Base-by-base conservation (phyloP, 108 stramenopile genomes). In the Pinguiococcus pyrenoidosus region DNA sequence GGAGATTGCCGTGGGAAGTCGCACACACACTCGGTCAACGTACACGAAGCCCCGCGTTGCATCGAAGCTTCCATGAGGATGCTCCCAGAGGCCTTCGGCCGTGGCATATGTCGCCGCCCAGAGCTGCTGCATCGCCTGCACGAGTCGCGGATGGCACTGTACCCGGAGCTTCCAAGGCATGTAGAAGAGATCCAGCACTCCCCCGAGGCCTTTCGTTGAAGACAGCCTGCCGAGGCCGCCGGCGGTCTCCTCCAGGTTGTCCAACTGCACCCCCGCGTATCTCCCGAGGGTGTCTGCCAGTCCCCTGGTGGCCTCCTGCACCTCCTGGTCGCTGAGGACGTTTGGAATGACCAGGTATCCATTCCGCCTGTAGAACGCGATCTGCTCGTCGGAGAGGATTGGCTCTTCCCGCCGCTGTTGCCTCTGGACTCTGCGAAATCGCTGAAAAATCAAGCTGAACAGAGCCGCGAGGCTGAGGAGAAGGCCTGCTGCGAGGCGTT, bases 101-200 rank as follows among this genome's bases (percentile, higher is more conserved):
- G 30, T 50, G 2, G n/a, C 52, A 30, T 82, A 83, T 13, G 77
- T 62, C 17, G 75, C 79, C 22, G 62, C 51, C 89, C 85, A 90
- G 17, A 90, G 62, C 46, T 83, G 73, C 16, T 58, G 52, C 2
- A 85, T 82, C 36, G 72, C 68, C 12, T 25, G 28, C 55, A 84
- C 80, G 4, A 90, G 56, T 14, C 50, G 37, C 9, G 27, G 17
- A 38, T 72, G 22, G 59, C 68, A 44, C 77, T 77, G 70, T 29
- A 91, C 66, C 25, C 67, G 53, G 47, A 85, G 51, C 60, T 87
- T 84, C 84, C 85, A 91, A 26, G 67, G 55, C 4, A 67, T 71
- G 56, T 87, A 87, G 48, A 91, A 87, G 16, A 91, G 43, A 44
- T 91, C 89, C 14, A 91, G 51, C 12, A 91, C 84, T 10, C 89